phyloP scores from a whole-genome alignment of 2,329 filamentous ascomycete genomes.

The Colletotrichum nymphaeae region DNA sequence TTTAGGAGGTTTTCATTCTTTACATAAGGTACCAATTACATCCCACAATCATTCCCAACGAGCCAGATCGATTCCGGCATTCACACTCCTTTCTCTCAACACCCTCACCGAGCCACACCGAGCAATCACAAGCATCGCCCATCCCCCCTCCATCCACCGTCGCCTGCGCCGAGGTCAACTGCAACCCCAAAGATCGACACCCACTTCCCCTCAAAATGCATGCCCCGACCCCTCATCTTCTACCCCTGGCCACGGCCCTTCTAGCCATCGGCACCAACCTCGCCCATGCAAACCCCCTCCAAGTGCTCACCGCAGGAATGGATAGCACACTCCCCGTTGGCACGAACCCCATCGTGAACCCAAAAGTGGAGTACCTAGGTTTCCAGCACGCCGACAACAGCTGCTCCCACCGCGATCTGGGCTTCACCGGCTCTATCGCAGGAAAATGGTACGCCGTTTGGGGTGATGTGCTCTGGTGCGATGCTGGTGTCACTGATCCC shows the following conservation, averaged over 20 bases:
- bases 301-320: constrained; percentile 19
- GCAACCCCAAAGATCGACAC: constrained; percentile 13
- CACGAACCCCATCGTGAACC: constrained; percentile 46
- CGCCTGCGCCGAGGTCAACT: constrained; percentile 1
- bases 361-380: constrained; percentile 46
- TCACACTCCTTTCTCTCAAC: background rate
- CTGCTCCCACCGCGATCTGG: constrained; percentile 50
- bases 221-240: background rate
- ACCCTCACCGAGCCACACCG: background rate
- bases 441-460: constrained; percentile 54
- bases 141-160: background rate
- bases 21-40: background rate
- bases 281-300: constrained; percentile 3
- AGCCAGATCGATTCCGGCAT: background rate
- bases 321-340: constrained; percentile 53
- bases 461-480: constrained; percentile 50
- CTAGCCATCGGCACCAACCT: background rate
- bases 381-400: constrained; percentile 51
- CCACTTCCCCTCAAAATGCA: constrained; percentile 6
- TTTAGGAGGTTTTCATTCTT: background rate
- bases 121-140: constrained; percentile 10
- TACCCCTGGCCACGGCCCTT: constrained; percentile 6
- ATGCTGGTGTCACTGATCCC: constrained; percentile 46
- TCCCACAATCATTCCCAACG: background rate
- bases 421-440: constrained; percentile 48